Evolutionary conservation across 768 basidiomycete species (phyloP).

Genomic region (Pleurotus tuoliensis): DNA sequence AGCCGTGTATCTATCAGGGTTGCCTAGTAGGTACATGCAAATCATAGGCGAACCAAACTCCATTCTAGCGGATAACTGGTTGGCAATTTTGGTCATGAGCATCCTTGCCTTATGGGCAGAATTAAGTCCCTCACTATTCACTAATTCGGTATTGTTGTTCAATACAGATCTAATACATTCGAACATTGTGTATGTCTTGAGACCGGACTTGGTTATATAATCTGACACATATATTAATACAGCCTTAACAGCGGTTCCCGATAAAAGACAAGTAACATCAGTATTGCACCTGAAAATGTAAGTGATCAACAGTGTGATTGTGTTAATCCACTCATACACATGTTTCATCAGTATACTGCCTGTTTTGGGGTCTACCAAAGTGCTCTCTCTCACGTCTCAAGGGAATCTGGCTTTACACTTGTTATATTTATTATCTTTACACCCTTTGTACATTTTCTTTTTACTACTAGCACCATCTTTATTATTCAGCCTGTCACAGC

Average conservation of each 20-base stretch:
- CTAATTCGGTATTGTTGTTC: constrained; percentile 6
- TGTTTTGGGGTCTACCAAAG: constrained; percentile 17
- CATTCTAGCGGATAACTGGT: constrained; percentile 20
- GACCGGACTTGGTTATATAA: constrained; percentile 22
- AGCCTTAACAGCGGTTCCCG: constrained; percentile 30
- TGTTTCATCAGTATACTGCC: constrained; percentile 23
- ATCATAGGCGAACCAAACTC: constrained; percentile 27
- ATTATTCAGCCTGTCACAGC: constrained; percentile 13
- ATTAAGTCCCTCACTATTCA: not conserved
- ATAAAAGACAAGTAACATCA: constrained; percentile 26
- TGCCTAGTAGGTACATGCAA: constrained; percentile 19
- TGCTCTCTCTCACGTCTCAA: constrained; percentile 2
- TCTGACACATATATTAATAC: constrained; percentile 29
- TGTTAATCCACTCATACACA: constrained; percentile 27
- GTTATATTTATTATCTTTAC: not conserved
- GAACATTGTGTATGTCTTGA: constrained; percentile 29
- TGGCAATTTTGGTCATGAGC: constrained; percentile 24
- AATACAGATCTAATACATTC: constrained; percentile 6
- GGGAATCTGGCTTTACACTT: constrained; percentile 26
- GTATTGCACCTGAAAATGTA: constrained; percentile 27
- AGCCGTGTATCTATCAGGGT: no score
- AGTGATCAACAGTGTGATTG: constrained; percentile 17
- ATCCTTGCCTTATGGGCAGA: constrained; percentile 13
- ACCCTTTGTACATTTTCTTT: not conserved
- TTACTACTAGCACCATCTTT: no score